Evolutionary conservation across 1,139 yeast species (phyloP).

Genomic region (Geotrichum siamense): DNA sequence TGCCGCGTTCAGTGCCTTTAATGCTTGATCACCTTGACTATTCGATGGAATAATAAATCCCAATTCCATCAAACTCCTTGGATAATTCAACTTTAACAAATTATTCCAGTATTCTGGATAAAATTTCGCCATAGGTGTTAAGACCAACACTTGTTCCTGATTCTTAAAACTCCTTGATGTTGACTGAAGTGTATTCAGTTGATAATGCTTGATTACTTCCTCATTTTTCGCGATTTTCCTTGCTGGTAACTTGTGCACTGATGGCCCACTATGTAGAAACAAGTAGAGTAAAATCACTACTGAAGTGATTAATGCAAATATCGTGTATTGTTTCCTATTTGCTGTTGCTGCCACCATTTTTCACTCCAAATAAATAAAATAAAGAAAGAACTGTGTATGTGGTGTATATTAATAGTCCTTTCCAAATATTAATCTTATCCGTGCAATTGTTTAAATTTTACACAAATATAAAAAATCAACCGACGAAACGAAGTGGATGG

Average conservation of each 20-base stretch:
- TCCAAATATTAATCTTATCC: no score
- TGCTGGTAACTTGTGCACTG: slow-evolving; percentile 1
- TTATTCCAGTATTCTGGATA: slow-evolving; percentile 84
- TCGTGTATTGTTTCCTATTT: slow-evolving; percentile 3
- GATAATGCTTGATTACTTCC: slow-evolving; percentile 58
- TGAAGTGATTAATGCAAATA: slow-evolving; percentile 2
- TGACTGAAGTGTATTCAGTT: slow-evolving; percentile 67
- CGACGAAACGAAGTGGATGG: no score
- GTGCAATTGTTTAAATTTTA: no score
- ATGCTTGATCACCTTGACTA: slow-evolving; percentile 69
- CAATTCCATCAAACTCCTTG: slow-evolving; percentile 73
- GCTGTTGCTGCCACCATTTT: slow-evolving; percentile 3
- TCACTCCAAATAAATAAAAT: no score
- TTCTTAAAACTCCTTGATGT: slow-evolving; percentile 63
- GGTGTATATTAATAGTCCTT: no score
- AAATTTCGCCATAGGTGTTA: slow-evolving; percentile 85
- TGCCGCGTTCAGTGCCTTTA: slow-evolving; percentile 61
- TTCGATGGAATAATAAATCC: slow-evolving; percentile 88
- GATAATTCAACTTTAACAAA: slow-evolving; percentile 64
- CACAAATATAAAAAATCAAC: no score
- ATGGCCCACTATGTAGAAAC: not conserved
- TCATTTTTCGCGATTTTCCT: slow-evolving; percentile 5
- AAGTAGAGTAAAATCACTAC: slow-evolving; percentile 7
- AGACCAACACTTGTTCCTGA: slow-evolving; percentile 71
- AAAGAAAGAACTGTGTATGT: no score